Base-by-base conservation (phyloP, 805 yeast species). In the Clavispora carvajalis region DNA sequence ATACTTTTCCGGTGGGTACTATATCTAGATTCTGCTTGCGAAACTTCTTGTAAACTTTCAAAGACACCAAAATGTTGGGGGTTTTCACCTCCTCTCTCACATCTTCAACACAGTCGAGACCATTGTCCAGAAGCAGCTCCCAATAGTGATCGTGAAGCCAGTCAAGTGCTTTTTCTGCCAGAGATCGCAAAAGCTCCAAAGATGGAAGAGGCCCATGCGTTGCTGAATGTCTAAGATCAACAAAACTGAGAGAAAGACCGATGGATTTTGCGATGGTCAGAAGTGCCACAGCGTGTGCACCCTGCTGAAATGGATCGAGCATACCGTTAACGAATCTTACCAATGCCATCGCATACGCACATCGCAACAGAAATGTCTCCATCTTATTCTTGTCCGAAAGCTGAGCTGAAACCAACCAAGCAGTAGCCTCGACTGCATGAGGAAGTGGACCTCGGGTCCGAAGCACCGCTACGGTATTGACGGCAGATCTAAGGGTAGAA, bases 301-400 rank as follows among this genome's bases (percentile, higher is more conserved):
- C 77, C 51, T 81, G 85, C 60, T 93, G 99, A 36, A 74, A 74
- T 0, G 95, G 93, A 58, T 93, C 99, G 26, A 93, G 61, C 3
- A 88, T 60, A 2, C 97, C 98, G 60, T 93, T 93, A 19, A 93
- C 97, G 63, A 91, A 88, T 43, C 95, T 68, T 21, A 88, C 80
- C 10, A 90, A 53, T 0, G 88, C 77, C 85, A 85, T 80, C 0
- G 89, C 65, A 55, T 85, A 85, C 5, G 81, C 68, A 46, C 80
- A 52, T 3, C 52, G 44, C 45, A 78, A 72, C 2, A 77, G 52
- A 0, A 67, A 15, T n/a, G 50, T 22, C 7, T 34, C 34, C 21
- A 36, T 30, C 3, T 28, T 43, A 24, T 68, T 68, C 43, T 76
- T 80, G 16, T 53, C 49, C 11, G 59, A 48, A 17, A 80, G 41